These are phyloP conservation scores for Sarcomyxa edulis DNA, from an alignment of 768 basidiomycete species.

Conservation along the genomic window DNA sequence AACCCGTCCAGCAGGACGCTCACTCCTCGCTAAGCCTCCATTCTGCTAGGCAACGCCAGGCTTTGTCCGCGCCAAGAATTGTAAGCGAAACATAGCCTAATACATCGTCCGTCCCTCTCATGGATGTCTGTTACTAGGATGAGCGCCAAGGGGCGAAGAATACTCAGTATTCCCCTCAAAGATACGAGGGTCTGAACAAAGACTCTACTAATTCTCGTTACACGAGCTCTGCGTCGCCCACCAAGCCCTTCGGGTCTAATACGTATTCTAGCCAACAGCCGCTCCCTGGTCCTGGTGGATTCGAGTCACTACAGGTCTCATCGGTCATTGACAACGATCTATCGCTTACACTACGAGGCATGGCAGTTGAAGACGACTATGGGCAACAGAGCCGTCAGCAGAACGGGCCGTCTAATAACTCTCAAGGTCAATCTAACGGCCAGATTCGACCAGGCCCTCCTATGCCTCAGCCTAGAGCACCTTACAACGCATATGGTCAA, in stretches of 20 bases:
- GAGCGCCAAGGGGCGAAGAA: slow-evolving; percentile 40
- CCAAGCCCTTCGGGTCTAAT: slow-evolving; percentile 26
- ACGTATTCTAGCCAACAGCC: slow-evolving; percentile 18
- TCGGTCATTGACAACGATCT: slow-evolving; percentile 45
- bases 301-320: slow-evolving; percentile 8
- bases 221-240: slow-evolving; percentile 34
- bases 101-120: slow-evolving; percentile 5
- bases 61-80: slow-evolving; percentile 34
- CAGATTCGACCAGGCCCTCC: slow-evolving; percentile 36
- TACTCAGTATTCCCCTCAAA: slow-evolving; percentile 50
- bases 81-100: slow-evolving; percentile 27
- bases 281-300: not conserved
- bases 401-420: slow-evolving; percentile 5
- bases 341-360: slow-evolving; percentile 50
- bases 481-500: slow-evolving; percentile 46
- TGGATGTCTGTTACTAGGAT: slow-evolving; percentile 30
- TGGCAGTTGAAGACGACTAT: slow-evolving; percentile 23
- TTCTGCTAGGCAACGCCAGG: slow-evolving; percentile 43
- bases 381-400: slow-evolving; percentile 12
- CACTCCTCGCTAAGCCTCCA: slow-evolving; percentile 37
- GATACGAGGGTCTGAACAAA: slow-evolving; percentile 43
- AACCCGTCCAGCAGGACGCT: slow-evolving; percentile 29
- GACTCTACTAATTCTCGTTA: slow-evolving; percentile 36
- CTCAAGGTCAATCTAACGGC: slow-evolving; percentile 17
- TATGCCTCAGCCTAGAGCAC: slow-evolving; percentile 36